Evolutionary conservation across 257 asterid genomes (phyloP), one percentile per base, ranked within the genome.

Genomic region (Nicotiana attenuata): DNA sequence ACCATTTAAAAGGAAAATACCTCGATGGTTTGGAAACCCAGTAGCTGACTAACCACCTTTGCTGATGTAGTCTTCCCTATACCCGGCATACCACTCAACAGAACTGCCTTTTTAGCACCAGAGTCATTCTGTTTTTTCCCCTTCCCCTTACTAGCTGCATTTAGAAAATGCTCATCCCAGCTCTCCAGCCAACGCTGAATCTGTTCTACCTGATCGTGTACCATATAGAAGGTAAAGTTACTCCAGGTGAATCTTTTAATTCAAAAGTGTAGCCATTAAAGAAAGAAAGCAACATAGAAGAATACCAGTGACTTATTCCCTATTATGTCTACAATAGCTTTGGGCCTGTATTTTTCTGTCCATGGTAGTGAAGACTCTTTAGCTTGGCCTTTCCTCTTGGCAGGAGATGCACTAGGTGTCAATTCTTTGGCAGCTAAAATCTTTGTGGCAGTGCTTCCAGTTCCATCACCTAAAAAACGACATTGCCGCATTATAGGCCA

Each of bases 61-160:
- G 98, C 99, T 29, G 98, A 88, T 77, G 97, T 90, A 66, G 99
- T 96, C 87, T 96, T 96, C 84, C 99, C 99, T 33, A 96, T 91
- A 82, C 99, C 99, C 78, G 99, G 99, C 3, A 94, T 96, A 68
- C 99, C 99, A 90, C 97, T 88, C 85, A 96, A 86, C 56, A 96
- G 90, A 29, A 94, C 96, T 84, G 98, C 97, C 77, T 94, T 96
- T 88, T 92, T 96, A 85, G 97, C 95, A 86, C 88, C 91, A 81
- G 97, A 82, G 84, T 96, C 99, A 47, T 81, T 91, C 90, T 87
- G 99, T 84, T 94, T 94, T 90, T 89, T 93, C 66, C 97, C 97
- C 83, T 93, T 94, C 65, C 88, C 95, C 68, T 92, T 90, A 75
- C 87, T 88, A 82, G 89, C 92, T 38, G 88, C 57, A 80, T 89